Evolutionary conservation across 2,329 filamentous ascomycete species (phyloP), one percentile per base, ranked within the genome.

Genomic region (Didymella exigua): DNA sequence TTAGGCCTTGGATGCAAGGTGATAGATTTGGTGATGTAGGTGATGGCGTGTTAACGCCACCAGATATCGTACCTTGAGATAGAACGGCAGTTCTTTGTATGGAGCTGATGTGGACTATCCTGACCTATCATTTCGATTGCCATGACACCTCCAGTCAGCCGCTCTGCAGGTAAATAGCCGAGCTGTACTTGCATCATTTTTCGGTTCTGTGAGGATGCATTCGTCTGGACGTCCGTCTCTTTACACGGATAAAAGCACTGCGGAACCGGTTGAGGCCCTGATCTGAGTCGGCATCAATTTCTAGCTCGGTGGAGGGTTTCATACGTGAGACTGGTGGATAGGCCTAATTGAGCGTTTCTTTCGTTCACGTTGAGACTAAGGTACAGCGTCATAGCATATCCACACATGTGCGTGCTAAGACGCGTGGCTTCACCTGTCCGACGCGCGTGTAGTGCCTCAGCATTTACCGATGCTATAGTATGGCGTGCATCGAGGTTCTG

Each of bases 181-280:
- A 36, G 16, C 18, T n/a, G 18, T 14, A 19, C 11, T 26, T n/a
- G 16, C 9, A 14, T 37, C 18, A 31, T 4, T 19, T 19, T 14
- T 27, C 30, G n/a, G 7, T 36, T 23, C 19, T 24, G 37, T 16
- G 11, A 18, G 18, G 18, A 16, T 23, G 18, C 18, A 14, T 26
- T 9, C 8, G 33, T 14, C 29, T 9, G 29, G 24, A n/a, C n/a
- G 3, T 10, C 10, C 18, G 13, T 26, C 38, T 27, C 21, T 49
- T 54, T 44, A 49, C 26, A 45, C 45, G 45, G 51, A 54, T 44
- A 54, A 44, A 45, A 24, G 23, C 13, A 30, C 19, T 11, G 18
- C 37, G 23, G 10, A 9, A 16, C 49, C 19, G 10, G 21, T 10
- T 26, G 14, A 14, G 31, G 30, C 16, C 43, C 16, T 24, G 13